Base-by-base conservation (phyloP, 345 rosid species). In the Diplotaxis tenuifolia region DNA sequence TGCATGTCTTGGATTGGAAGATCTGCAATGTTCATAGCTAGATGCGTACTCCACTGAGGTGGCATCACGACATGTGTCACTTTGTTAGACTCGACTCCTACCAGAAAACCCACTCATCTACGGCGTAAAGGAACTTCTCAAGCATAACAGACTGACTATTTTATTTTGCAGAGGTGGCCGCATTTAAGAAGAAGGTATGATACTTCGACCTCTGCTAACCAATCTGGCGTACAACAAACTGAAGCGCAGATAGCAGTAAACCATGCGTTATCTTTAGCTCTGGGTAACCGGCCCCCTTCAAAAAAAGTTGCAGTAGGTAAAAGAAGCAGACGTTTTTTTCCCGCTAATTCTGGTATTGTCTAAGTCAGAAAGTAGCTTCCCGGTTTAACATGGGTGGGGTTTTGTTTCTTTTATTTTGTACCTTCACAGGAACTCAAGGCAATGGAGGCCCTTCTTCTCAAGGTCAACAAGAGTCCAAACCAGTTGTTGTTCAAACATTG, bases 161-260 rank as follows among this genome's bases (percentile, higher is more conserved):
- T 68, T 76, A 49, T 78, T 32, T 28, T 75, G 83, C 89, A 94
- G 97, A 86, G 98, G 76, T 94, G 93, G 96, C 68, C 70, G 55
- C 65, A 59, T 60, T 74, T 91, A 74, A 78, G 83, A 79, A 86
- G 80, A 84, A 68, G 67, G 70, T 67, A 47, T 21, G 82, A 64
- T 52, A 75, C 71, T 68, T 2, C 62, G 42, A 86, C 67, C 16
- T 25, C 75, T 66, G 63, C 21, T 15, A 79, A 71, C 68, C 74
- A 86, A 0, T 49, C 76, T 55, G 81, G 85, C 62, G 47, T 81
- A 21, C 87, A 84, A 62, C 86, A 78, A 61, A 81, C 88, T 25
- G 93, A 85, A 83, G 87, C 85, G 19, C 89, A 84, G 71, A 79
- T 76, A 80, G 97, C 97, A 70, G 87, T 90, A 53, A 87, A 86